Percentiles rank a stretch among this genome's conserved stretches.
These are phyloP conservation scores for Berkeleyomyces basicola DNA, from an alignment of 2,329 filamentous ascomycete genomes.

Conservation along the genomic window DNA sequence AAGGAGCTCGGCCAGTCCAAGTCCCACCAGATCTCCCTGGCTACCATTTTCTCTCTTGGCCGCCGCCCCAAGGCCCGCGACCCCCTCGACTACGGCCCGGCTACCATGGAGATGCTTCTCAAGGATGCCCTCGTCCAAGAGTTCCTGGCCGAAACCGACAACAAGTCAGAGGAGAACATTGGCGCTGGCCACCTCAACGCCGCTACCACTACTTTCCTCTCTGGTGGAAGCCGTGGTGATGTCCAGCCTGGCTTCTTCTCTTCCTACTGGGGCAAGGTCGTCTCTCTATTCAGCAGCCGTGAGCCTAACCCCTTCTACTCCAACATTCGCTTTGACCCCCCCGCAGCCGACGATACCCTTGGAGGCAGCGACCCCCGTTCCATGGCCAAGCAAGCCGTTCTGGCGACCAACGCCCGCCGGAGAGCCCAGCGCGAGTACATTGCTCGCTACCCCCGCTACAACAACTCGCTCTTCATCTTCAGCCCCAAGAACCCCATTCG, in stretches of 20 bases:
- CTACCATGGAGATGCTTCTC: slow-evolving; percentile 86
- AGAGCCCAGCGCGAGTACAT: slow-evolving; percentile 85
- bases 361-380: slow-evolving; percentile 53
- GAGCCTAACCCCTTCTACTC: slow-evolving; percentile 96
- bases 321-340: slow-evolving; percentile 48
- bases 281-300: slow-evolving; percentile 38
- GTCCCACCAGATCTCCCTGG: slow-evolving; percentile 58
- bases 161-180: slow-evolving; percentile 21
- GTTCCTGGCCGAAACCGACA: slow-evolving; percentile 64
- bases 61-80: slow-evolving; percentile 47
- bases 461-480: slow-evolving; percentile 82
- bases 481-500: slow-evolving; percentile 60
- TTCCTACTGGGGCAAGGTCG: slow-evolving; percentile 43
- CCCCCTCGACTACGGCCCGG: slow-evolving; percentile 79
- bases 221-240: slow-evolving; percentile 21
- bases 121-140: slow-evolving; percentile 92
- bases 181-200: slow-evolving; percentile 20
- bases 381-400: slow-evolving; percentile 82
- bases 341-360: slow-evolving; percentile 43
- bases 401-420: slow-evolving; percentile 65
- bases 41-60: slow-evolving; percentile 49
- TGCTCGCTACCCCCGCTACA: slow-evolving; percentile 73
- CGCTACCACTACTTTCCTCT: slow-evolving; percentile 15
- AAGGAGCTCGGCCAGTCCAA: slow-evolving; percentile 60
- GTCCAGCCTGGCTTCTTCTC: slow-evolving; percentile 43